Conservation (phyloP, 495 filamentous ascomycete genomes). For the Chaetomium tenue region DNA sequence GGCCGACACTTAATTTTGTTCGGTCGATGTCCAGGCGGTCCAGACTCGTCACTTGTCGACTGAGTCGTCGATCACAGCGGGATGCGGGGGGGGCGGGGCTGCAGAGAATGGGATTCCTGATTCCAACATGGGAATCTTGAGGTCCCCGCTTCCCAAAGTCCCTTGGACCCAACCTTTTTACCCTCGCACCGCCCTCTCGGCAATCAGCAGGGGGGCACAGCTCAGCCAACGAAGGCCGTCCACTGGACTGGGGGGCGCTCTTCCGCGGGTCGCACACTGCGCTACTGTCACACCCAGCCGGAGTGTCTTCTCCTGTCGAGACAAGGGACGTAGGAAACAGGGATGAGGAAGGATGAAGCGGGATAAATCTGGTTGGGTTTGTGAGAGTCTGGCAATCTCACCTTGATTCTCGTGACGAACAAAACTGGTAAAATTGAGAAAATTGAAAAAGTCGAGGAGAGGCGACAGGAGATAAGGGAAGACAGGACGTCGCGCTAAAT, state of each 20-base stretch:
- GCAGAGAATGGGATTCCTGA: slow-evolving; percentile 33
- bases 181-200: neutral
- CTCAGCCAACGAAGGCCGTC: too few relatives aligned
- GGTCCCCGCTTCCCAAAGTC: slow-evolving; percentile 7
- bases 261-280: neutral
- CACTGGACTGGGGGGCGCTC: too few relatives aligned
- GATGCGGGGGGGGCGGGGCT: slow-evolving; percentile 17
- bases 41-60: slow-evolving; percentile 5
- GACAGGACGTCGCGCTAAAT: too few relatives aligned
- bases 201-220: neutral
- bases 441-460: too few relatives aligned
- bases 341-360: too few relatives aligned
- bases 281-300: slow-evolving; percentile 1
- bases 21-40: neutral
- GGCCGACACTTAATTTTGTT: neutral
- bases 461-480: neutral
- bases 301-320: neutral
- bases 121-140: slow-evolving; percentile 21
- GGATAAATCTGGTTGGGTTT: neutral
- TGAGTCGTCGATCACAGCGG: slow-evolving; percentile 9
- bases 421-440: neutral
- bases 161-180: neutral
- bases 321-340: neutral
- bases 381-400: neutral
- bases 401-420: neutral